Conservation (phyloP, 305 asterid species). For the Fraxinus platypoda region DNA sequence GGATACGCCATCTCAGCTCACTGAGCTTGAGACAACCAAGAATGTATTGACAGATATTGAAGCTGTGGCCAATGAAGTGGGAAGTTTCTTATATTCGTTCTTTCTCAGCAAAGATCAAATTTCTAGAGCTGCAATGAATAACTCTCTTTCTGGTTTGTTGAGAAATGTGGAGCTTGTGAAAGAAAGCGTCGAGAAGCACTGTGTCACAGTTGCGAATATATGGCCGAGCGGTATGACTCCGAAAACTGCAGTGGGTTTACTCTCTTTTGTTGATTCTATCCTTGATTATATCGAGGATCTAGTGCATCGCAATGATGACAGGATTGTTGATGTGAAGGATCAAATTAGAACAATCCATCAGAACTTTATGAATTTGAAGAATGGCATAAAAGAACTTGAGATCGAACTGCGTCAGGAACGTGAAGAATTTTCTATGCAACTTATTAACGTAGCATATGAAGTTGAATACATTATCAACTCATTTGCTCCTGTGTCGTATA, state of each 20-base stretch:
- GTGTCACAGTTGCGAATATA: neutral
- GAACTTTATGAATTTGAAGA: neutral
- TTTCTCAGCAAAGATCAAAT: neutral
- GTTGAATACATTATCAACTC: constrained; percentile 19
- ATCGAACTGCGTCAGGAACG: neutral
- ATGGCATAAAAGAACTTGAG: too few species aligned
- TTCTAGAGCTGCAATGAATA: neutral
- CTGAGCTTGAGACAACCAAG: neutral
- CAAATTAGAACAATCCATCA: neutral
- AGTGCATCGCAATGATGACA: neutral
- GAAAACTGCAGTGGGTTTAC: neutral
- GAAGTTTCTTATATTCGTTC: neutral
- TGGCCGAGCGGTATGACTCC: neutral
- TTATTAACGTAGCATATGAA: constrained; percentile 7
- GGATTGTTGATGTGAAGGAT: neutral
- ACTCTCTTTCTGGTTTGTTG: neutral
- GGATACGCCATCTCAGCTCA: neutral
- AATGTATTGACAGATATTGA: neutral
- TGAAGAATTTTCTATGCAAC: neutral
- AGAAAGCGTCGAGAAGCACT: neutral
- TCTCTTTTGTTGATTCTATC: neutral
- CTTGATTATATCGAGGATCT: neutral
- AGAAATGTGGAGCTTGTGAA: neutral
- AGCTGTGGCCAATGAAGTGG: neutral
- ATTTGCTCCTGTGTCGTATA: neutral